Conservation (phyloP, 1,139 yeast species). For the Schizosaccharomyces versatilis region DNA sequence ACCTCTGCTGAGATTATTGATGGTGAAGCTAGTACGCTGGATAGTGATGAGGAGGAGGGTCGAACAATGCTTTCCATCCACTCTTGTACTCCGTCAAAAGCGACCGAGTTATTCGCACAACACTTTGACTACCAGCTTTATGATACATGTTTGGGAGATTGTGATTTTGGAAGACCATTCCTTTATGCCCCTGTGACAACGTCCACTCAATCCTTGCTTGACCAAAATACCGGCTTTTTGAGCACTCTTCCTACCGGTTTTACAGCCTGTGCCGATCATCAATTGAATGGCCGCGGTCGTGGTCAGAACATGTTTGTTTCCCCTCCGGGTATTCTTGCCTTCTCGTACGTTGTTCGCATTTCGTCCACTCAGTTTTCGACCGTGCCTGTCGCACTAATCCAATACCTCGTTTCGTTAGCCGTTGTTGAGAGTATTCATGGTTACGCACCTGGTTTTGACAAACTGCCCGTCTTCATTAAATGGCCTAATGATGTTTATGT, state of each 20-base stretch:
- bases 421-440: constrained; percentile 48
- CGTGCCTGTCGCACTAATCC: constrained; percentile 39
- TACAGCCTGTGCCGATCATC: constrained; percentile 29
- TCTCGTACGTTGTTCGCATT: constrained; percentile 35
- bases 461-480: constrained; percentile 59
- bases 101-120: background rate
- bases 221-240: constrained; percentile 41
- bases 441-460: constrained; percentile 42
- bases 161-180: background rate
- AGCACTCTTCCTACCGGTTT: constrained; percentile 47
- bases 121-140: background rate
- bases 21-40: background rate
- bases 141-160: background rate
- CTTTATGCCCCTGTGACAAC: constrained; percentile 47
- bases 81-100: background rate
- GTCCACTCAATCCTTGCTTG: constrained; percentile 63
- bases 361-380: background rate
- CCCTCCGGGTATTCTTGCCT: constrained; percentile 77
- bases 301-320: constrained; percentile 92
- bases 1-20: background rate
- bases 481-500: constrained; percentile 95
- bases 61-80: background rate
- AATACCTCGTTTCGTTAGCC: constrained; percentile 68
- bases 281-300: constrained; percentile 79
- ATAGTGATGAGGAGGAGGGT: background rate